Conservation (phyloP, 2,329 filamentous ascomycete species). For the Myotisia sp. region DNA sequence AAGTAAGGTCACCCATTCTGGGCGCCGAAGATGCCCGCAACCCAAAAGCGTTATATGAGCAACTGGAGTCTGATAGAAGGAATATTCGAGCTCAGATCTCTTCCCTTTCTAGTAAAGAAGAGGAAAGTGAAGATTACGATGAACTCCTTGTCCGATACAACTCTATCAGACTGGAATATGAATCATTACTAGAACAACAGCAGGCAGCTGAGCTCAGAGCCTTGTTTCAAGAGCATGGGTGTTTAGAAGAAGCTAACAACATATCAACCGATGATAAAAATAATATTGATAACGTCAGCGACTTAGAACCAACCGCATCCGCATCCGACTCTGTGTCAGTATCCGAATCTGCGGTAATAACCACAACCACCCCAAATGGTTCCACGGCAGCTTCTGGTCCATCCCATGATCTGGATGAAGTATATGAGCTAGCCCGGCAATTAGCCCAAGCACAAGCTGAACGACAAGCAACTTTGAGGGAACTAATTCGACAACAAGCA, state of each 20-base stretch:
- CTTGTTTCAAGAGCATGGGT: constrained; percentile 14
- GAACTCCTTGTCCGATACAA: constrained; percentile 28
- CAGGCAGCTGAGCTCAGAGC: constrained; percentile 27
- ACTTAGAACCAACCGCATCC: not conserved
- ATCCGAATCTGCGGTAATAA: constrained; percentile 3
- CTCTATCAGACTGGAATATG: constrained; percentile 22
- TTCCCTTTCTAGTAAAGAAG: constrained; percentile 24
- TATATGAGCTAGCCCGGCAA: constrained; percentile 21
- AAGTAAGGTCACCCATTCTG: constrained; percentile 45
- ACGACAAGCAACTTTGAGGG: constrained; percentile 24
- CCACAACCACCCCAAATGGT: constrained; percentile 9
- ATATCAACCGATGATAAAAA: not conserved
- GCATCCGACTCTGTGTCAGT: no score
- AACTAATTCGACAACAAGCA: constrained; percentile 31
- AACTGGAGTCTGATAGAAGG: constrained; percentile 31
- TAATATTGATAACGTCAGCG: not conserved
- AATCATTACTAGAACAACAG: constrained; percentile 32
- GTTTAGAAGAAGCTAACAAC: not conserved
- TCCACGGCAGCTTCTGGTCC: constrained; percentile 11
- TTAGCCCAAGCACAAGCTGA: constrained; percentile 22
- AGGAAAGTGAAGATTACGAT: constrained; percentile 24
- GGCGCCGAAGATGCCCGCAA: constrained; percentile 29
- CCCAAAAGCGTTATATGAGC: constrained; percentile 27
- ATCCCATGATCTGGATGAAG: constrained; percentile 20
- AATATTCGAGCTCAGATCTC: constrained; percentile 29